Evolutionary conservation across 202 grass and related monocot genomes (phyloP), one percentile per base, ranked within the genome.

Genomic region (Digitaria exilis): DNA sequence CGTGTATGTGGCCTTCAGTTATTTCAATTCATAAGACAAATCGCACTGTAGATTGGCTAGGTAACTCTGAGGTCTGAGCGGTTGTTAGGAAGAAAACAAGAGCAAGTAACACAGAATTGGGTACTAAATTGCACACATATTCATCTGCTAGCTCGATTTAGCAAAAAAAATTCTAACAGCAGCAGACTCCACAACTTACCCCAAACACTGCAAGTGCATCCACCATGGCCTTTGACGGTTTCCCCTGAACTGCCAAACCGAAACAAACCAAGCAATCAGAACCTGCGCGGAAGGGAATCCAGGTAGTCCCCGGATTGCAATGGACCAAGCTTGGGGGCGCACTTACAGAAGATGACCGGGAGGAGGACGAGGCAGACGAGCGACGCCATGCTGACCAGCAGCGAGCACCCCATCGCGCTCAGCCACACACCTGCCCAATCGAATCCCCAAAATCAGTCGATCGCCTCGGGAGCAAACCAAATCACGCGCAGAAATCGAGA

Each of bases 321-420:
- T 3, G 14, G 73, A n/a, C 22, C 34, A 76, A 35, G 8, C 57
- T 4, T 6, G 6, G 26, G 11, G 21, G 29, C n/a, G n/a, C n/a
- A 92, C 96, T 89, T 71, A 99, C 96, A 85, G 48, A 96, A 92
- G 63, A 99, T 94, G 43, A 99, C 93, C 8, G 96, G 96, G 54
- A 99, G 88, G 64, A 99, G 41, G 77, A 96, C 55, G 83, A 99
- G 93, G 91, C 96, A 99, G 78, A 99, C 87, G 62, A 99, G 86
- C 1, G 96, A 99, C 73, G 96, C 96, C 88, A 96, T 87, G 75
- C 96, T 99, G 75, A 99, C 96, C 60, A 99, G 85, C 37, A 99
- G 84, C 22, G 96, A 99, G 72, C 93, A 99, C 59, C 96, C 93
- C 96, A 99, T 99, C 65, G 96, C 96, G 31, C 82, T 86, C 68